These are phyloP conservation scores for Anaeromyces robustus DNA, from an alignment of 192 early-diverging fungal genomes.

Conservation along the genomic window DNA sequence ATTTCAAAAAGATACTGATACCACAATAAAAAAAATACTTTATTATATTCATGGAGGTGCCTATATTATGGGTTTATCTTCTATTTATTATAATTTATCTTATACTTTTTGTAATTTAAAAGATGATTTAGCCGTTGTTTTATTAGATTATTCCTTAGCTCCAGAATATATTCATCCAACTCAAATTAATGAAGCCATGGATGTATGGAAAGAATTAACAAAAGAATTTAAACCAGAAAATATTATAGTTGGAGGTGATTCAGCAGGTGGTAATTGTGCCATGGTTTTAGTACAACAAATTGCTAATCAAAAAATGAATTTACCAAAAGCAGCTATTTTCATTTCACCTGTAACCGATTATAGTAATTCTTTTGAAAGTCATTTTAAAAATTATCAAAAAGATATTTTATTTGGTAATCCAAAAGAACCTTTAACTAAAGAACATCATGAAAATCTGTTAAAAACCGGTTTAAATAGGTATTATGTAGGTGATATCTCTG, in stretches of 20 bases:
- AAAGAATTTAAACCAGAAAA: constrained; percentile 16
- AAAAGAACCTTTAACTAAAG: not conserved
- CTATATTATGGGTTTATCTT: not conserved
- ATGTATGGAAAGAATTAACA: not conserved
- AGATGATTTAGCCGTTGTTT: not conserved
- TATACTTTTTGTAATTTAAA: not conserved
- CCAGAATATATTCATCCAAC: not conserved
- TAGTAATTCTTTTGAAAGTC: not conserved
- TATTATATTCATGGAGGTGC: not conserved
- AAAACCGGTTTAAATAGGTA: not conserved
- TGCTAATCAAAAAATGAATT: not conserved
- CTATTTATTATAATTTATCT: not conserved
- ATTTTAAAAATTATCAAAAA: not conserved
- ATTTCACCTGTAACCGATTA: not conserved
- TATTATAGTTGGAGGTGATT: constrained; percentile 28
- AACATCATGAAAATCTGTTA: not conserved
- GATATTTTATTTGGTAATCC: not conserved
- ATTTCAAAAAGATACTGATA: too few species aligned
- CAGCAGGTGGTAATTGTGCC: constrained; percentile 30
- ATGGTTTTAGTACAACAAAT: constrained; percentile 13
- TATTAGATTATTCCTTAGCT: not conserved
- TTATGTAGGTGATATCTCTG: not conserved
- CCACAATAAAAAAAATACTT: not conserved
- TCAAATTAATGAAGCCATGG: not conserved
- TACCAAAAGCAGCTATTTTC: not conserved